These are phyloP conservation scores for Paraglomus brasilianum DNA, from an alignment of 192 early-diverging fungal species.

Conservation along the genomic window DNA sequence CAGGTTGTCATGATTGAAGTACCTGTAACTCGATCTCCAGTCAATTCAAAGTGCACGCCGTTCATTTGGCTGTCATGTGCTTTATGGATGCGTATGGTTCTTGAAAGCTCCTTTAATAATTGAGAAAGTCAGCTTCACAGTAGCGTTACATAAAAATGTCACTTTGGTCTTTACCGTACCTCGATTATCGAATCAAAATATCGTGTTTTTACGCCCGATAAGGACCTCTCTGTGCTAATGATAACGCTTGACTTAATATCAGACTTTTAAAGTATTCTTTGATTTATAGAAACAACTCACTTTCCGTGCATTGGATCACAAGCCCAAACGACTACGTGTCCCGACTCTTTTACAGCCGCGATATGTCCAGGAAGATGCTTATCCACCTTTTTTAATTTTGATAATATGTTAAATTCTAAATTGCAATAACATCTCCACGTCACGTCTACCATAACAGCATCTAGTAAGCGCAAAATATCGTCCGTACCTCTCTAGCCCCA, in stretches of 20 bases:
- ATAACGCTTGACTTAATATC: not conserved
- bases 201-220: conserved; percentile 86
- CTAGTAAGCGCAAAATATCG: too few relatives aligned
- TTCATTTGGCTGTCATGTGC: conserved; percentile 69
- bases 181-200: conserved; percentile 84
- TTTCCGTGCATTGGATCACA: conserved; percentile 99
- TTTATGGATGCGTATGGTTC: conserved; percentile 82
- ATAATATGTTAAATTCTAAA: too few relatives aligned
- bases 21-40: conserved; percentile 94
- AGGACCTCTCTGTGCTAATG: conserved; percentile 73
- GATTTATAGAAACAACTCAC: conserved; percentile 34
- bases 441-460: too few relatives aligned
- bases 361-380: conserved; percentile 86
- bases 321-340: conserved; percentile 91
- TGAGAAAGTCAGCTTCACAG: conserved; percentile 11
- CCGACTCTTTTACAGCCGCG: conserved; percentile 80
- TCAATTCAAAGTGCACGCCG: conserved; percentile 97
- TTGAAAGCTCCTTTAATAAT: conserved; percentile 64
- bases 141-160: conserved; percentile 18
- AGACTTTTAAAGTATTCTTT: not conserved
- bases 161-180: conserved; percentile 25
- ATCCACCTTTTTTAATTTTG: conserved; percentile 51
- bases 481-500: conserved; percentile 65
- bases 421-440: too few relatives aligned
- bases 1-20: not conserved